Base-by-base conservation (phyloP, 148 eudicot genomes). In the Amaranthus hypochondriacus region DNA sequence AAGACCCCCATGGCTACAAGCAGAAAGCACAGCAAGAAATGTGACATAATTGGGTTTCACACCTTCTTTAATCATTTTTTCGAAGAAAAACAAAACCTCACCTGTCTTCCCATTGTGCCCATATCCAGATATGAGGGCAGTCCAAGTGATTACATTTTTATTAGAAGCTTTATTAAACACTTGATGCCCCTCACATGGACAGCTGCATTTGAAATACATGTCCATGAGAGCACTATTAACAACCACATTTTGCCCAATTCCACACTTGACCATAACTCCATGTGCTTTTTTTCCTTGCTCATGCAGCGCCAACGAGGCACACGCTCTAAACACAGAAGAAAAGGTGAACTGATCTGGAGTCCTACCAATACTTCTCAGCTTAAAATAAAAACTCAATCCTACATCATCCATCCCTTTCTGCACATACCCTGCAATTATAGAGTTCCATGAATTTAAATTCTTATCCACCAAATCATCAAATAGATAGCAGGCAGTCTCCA, bases 1-100 rank as follows among this genome's bases (percentile, higher is more conserved):
- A 77, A 92, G 81, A 74, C 98, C 98, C 67, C 90, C 89, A 84
- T 90, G 96, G 82, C 94, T 88, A 82, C 98, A 95, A 77, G 98
- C 97, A 83, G 86, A 86, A 70, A 95, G 92, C 56, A 95, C 97
- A 42, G 89, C 93, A 70, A 95, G 87, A 81, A 92, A 95, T 13
- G 97, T 88, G 28, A 92, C 91, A 75, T 83, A 83, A 68, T 90
- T 89, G 50, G 97, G 98, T 57, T 73, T 86, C 55, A 88, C 75
- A 46, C 97, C 96, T 83, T 90, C 92, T 73, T 77, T 77, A 57
- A 81, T 80, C 98, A 95, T 92, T 77, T 62, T 75, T 55, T 85
- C 81, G 58, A 90, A 92, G 39, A 75, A 82, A 51, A 72, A 66
- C 70, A 92, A 75, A 58, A 89, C 97, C 74, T 95, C 87, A 50